Evolutionary conservation across 73 alveolate genomes (phyloP), one percentile per base, ranked within the genome.

Genomic region (Paramecium pentaurelia): DNA sequence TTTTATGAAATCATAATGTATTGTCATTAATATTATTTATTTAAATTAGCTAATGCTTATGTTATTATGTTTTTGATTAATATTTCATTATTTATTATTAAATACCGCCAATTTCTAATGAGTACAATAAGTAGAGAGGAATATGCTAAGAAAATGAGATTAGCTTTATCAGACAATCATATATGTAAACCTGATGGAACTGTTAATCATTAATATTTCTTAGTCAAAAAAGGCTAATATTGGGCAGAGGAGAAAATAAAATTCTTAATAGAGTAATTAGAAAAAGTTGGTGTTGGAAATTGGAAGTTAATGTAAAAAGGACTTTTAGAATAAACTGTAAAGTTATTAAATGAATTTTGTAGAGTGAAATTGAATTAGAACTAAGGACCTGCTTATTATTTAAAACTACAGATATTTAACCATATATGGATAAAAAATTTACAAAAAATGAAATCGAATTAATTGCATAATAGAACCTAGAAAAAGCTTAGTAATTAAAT

Each of bases 1-100:
- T 96, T 14, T 88, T 96, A 10, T 25, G 95, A 40, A 92, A 95
- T 34, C 92, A 92, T 68, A 96, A 95, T 87, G 70, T 88, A 22
- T 22, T 22, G 25, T 22, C 25, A 22, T 22, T 22, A 22, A 22
- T 22, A 22, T 22, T 22, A 22, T 22, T 22, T 22, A 22, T 22
- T 22, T 22, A 22, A 22, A 22, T 22, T 22, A 22, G 25, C 25
- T 22, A 22, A 22, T 22, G 25, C 25, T 22, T 22, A 22, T 22
- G 25, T 49, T 4, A 20, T 22, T 49, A 54, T 54, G 11, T 18
- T 54, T 18, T 54, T 54, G 97, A 36, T n/a, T 75, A 75, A 9
- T 75, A 18, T 12, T 64, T 64, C 11, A 64, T 64, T 64, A 64
- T 14, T 60, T 25, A 64, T 32, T 64, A 64, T 64, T 28, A 64